Evolutionary conservation across 2,329 filamentous ascomycete genomes (phyloP).

Genomic region (Microcyclosporella mali): DNA sequence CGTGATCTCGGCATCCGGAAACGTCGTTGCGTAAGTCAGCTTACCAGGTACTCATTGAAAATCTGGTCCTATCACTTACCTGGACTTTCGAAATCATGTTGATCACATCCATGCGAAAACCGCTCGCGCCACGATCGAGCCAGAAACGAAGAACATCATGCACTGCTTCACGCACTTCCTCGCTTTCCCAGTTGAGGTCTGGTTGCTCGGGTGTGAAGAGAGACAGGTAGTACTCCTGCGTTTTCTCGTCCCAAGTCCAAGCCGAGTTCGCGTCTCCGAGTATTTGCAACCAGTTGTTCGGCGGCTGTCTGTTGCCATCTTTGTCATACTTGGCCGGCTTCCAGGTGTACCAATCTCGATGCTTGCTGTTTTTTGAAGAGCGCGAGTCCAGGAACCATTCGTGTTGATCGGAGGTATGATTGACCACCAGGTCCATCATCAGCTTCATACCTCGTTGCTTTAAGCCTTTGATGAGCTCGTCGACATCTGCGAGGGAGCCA

Average conservation of each 20-base stretch:
- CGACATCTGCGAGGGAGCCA: constrained; percentile 42
- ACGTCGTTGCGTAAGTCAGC: constrained; percentile 14
- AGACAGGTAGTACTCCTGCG: constrained; percentile 43
- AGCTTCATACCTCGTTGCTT: constrained; percentile 44
- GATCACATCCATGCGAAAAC: constrained; percentile 45
- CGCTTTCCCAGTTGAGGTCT: constrained; percentile 46
- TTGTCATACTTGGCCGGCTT: constrained; percentile 49
- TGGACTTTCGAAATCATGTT: constrained; percentile 44
- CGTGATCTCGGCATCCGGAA: constrained; percentile 38
- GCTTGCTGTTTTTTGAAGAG: constrained; percentile 45
- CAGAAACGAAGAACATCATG: constrained; percentile 45
- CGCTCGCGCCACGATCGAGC: constrained; percentile 34
- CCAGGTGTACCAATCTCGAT: constrained; percentile 64
- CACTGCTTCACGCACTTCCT: constrained; percentile 39
- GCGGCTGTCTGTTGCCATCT: constrained; percentile 50
- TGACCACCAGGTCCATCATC: constrained; percentile 41
- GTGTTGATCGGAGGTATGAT: constrained; percentile 41
- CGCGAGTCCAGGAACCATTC: constrained; percentile 54
- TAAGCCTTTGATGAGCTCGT: constrained; percentile 38
- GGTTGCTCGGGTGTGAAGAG: constrained; percentile 44
- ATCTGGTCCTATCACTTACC: no score
- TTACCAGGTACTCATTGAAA: constrained; percentile 9
- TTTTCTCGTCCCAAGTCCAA: constrained; percentile 44
- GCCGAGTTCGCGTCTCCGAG: constrained; percentile 36
- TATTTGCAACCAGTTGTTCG: constrained; percentile 48